phyloP scores from a whole-genome alignment of 768 basidiomycete species.

The Macrolepiota dolichaula region DNA sequence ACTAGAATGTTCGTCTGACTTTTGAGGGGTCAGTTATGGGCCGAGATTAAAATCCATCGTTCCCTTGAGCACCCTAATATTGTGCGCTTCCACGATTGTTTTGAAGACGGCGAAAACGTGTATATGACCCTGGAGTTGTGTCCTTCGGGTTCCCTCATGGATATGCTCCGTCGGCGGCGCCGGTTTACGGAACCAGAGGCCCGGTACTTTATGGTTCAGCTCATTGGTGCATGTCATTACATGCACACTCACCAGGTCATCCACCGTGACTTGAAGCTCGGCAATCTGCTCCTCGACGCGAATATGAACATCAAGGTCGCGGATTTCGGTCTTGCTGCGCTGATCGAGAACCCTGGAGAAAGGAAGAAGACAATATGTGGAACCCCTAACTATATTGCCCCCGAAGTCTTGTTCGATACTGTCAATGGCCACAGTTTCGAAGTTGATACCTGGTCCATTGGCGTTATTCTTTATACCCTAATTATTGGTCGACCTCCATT shows the following conservation, averaged over 20 bases:
- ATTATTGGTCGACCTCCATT: constrained; percentile 95
- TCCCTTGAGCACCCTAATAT: constrained; percentile 91
- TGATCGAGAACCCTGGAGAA: constrained; percentile 95
- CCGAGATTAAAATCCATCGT: constrained; percentile 97
- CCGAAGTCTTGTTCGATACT: constrained; percentile 94
- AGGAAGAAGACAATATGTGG: constrained; percentile 99
- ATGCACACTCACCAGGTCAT: constrained; percentile 98
- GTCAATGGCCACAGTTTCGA: constrained; percentile 97
- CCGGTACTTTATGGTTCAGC: constrained; percentile 89
- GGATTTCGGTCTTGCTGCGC: constrained; percentile 94
- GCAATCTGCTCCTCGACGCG: constrained; percentile 88
- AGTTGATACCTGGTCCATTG: constrained; percentile 97
- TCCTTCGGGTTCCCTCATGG: constrained; percentile 85
- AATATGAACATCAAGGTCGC: constrained; percentile 97
- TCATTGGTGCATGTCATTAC: constrained; percentile 94
- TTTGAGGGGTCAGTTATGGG: constrained; percentile 67
- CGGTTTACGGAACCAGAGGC: constrained; percentile 91
- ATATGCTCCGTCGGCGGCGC: constrained; percentile 81
- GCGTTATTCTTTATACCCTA: constrained; percentile 95
- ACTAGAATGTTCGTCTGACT: not conserved
- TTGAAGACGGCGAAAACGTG: constrained; percentile 93
- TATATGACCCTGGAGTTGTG: constrained; percentile 98
- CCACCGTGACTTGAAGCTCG: constrained; percentile 95
- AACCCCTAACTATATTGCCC: constrained; percentile 98
- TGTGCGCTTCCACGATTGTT: constrained; percentile 88